These are phyloP conservation scores for Metrosideros polymorpha DNA, from an alignment of 441 rosid genomes.

Conservation along the genomic window DNA sequence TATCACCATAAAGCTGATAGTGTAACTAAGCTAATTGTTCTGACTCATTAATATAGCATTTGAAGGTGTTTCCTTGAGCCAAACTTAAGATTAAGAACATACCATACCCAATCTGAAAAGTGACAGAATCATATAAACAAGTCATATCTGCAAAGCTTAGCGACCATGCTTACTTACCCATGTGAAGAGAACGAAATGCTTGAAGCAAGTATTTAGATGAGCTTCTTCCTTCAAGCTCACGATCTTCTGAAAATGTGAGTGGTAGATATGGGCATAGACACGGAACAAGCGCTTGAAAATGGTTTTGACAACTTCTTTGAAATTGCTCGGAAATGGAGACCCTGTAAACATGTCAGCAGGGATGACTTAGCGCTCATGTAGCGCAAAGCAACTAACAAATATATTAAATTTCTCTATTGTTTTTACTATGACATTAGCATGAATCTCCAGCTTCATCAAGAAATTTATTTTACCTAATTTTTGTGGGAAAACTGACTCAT, in stretches of 20 bases:
- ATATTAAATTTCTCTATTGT: neutral
- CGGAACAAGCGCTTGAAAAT: constrained; percentile 38
- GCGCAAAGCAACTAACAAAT: neutral
- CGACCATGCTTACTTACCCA: constrained; percentile 18
- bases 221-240: constrained; percentile 41
- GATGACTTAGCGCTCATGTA: neutral
- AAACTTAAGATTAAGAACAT: neutral
- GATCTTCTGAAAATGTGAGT: constrained; percentile 43
- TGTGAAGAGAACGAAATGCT: constrained; percentile 35
- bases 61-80: neutral
- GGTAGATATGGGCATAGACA: constrained; percentile 43
- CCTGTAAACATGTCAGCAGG: constrained; percentile 10
- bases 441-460: neutral
- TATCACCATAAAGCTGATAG: neutral
- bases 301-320: constrained; percentile 32
- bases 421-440: neutral
- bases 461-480: constrained; percentile 15
- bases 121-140: neutral
- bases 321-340: constrained; percentile 32
- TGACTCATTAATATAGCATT: neutral
- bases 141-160: neutral
- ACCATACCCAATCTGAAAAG: neutral
- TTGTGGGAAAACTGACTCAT: constrained; percentile 41
- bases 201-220: constrained; percentile 42
- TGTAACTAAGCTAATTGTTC: neutral